Percentiles rank a stretch among this genome's conserved stretches.
Evolutionary conservation across 352 stramenopile genomes (phyloP).

Genomic region (Phytopythium ostracodes): DNA sequence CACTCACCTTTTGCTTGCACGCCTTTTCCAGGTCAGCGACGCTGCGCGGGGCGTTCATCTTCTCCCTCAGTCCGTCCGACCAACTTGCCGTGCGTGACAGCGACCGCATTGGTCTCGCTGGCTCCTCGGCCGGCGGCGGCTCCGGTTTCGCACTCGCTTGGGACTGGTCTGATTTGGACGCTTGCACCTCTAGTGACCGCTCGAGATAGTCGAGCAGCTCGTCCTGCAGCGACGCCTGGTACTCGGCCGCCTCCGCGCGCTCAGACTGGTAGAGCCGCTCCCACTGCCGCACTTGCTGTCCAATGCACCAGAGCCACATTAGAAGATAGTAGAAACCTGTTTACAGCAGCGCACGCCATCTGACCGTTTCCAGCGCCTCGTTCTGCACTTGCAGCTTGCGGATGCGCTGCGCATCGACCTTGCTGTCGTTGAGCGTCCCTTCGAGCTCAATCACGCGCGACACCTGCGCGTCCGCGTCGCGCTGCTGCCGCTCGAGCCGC

Average conservation of each 20-base stretch:
- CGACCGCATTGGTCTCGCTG: background rate
- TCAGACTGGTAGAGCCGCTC: conserved; percentile 51
- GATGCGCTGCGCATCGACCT: conserved; percentile 34
- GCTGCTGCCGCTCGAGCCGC: conserved; percentile 35
- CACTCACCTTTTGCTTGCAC: conserved; percentile 79
- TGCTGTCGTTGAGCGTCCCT: conserved; percentile 39
- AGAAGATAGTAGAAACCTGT: too few species aligned
- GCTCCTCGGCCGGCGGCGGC: background rate
- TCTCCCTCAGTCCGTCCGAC: conserved; percentile 12
- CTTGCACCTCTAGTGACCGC: conserved; percentile 20
- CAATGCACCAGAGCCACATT: too few species aligned
- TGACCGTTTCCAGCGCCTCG: conserved; percentile 39
- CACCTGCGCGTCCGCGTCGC: conserved; percentile 54
- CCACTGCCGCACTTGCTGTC: conserved; percentile 52
- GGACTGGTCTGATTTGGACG: background rate
- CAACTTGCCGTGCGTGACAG: conserved; percentile 5
- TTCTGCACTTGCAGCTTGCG: conserved; percentile 34
- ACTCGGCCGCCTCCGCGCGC: conserved; percentile 23
- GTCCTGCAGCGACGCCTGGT: conserved; percentile 44
- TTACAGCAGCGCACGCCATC: background rate
- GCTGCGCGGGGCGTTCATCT: conserved; percentile 21
- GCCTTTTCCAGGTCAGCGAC: conserved; percentile 68
- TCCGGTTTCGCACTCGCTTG: background rate
- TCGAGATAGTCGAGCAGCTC: conserved; percentile 52
- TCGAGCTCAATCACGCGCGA: conserved; percentile 63